Evolutionary conservation across 257 asterid species (phyloP), one percentile per base, ranked within the genome.

Genomic region (Voacanga thouarsii): DNA sequence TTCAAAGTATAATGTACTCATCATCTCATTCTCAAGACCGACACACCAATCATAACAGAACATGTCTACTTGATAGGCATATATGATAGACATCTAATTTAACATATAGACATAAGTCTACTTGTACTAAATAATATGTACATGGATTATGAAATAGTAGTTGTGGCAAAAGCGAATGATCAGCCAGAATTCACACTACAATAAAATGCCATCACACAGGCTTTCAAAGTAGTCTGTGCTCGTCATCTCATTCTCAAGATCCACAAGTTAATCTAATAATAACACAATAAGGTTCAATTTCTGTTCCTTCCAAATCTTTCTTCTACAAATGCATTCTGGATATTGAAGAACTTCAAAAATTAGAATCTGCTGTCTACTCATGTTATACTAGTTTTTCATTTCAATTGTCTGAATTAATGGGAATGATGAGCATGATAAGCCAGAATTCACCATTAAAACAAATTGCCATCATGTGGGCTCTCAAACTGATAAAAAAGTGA

Each of bases 401-500:
- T 68, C 53, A 68, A 68, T 41, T 41, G 8, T 0, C 72, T 41
- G 33, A 16, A 19, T 21, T 6, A 7, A 39, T 21, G 64, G 53
- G 64, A 53, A 19, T 28, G n/a, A 28, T 43, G 53, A 72, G 63
- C 75, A 75, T 49, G 56, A 60, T 64, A 67, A 79, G 76, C 71
- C 75, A 76, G 79, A 74, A 66, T 43, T 79, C 78, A 79, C 82
- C 47, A 15, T 33, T 6, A 67, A 44, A 49, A 72, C 11, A 71
- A 73, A 51, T 19, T 75, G 43, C 71, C 81, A 73, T 69, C 75
- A 72, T 65, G 21, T 47, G 21, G 78, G 71, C 67, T 60, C 39
- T 77, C 82, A 68, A 51, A 41, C 49, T 55, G 74, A 77, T 65
- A 66, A 76, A 77, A 56, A 67, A 69, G 24, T 66, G n/a, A 14